A percentile compares a stretch with the other conserved stretches of the same genome.
phyloP scores from a whole-genome alignment of 345 rosid genomes.

The Brassica rapa region DNA sequence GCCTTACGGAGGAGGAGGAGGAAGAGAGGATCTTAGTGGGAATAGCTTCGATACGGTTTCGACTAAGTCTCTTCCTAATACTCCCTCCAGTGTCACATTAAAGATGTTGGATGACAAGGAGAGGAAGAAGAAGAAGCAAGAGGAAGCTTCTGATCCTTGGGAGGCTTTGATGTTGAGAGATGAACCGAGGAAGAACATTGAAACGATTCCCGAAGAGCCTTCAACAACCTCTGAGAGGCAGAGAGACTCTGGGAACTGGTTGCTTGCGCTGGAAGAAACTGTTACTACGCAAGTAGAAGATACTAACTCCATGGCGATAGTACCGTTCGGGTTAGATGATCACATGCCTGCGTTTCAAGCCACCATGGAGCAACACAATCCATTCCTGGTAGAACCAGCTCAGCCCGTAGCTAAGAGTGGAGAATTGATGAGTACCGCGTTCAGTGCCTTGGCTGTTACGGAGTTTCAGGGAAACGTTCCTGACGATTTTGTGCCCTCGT shows the following conservation, averaged over 20 bases:
- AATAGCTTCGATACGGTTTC: constrained; percentile 38
- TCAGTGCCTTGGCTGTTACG: constrained; percentile 20
- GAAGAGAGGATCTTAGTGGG: constrained; percentile 26
- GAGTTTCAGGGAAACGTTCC: constrained; percentile 46
- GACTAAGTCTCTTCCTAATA: constrained; percentile 34
- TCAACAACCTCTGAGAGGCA: constrained; percentile 4
- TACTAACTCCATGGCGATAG: constrained; percentile 25
- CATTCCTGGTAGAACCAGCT: constrained; percentile 49
- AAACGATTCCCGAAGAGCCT: not conserved
- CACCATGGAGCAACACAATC: constrained; percentile 44
- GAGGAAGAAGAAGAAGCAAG: constrained; percentile 17
- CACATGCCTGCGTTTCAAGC: constrained; percentile 21
- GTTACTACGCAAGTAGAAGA: constrained; percentile 32
- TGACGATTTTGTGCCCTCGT: constrained; percentile 34
- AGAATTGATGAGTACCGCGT: constrained; percentile 2
- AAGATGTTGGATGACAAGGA: not conserved
- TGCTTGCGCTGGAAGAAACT: constrained; percentile 50
- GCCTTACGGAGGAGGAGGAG: constrained; percentile 44
- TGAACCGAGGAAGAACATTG: constrained; percentile 13
- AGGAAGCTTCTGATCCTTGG: constrained; percentile 27
- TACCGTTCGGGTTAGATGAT: constrained; percentile 32
- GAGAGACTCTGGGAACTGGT: constrained; percentile 48
- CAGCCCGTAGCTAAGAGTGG: not conserved
- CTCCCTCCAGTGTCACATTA: not conserved
- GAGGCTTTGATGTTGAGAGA: constrained; percentile 38